Conservation (phyloP, 1,139 yeast genomes). For the Taiozyma sp. region DNA sequence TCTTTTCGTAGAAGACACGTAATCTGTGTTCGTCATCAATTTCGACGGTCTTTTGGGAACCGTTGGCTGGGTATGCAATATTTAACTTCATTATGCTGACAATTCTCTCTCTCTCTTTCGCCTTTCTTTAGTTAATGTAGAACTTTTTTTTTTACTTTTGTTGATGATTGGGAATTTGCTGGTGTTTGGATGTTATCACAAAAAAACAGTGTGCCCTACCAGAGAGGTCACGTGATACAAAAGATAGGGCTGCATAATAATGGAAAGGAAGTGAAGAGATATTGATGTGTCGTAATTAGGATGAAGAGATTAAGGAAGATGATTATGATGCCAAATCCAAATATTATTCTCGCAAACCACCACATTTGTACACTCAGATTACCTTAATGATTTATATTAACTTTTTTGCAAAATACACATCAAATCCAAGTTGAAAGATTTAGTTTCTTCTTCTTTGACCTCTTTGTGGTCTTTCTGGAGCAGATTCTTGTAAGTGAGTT, state of each 20-base stretch:
- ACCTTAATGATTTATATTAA: conserved; percentile 11
- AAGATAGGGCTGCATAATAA: background rate
- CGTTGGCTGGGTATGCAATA: conserved; percentile 99
- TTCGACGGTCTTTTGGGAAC: conserved; percentile 97
- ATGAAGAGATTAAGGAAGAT: background rate
- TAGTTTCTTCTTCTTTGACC: conserved; percentile 38
- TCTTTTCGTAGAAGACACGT: conserved; percentile 98
- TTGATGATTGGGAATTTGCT: background rate
- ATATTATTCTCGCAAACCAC: background rate
- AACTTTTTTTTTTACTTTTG: conserved; percentile 1
- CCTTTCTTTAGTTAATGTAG: background rate
- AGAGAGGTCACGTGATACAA: conserved; percentile 5
- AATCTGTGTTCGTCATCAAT: conserved; percentile 99
- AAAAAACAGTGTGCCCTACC: conserved; percentile 4
- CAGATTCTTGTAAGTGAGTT: conserved; percentile 94
- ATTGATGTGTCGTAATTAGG: background rate
- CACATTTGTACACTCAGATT: background rate
- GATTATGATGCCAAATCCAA: background rate
- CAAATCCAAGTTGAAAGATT: conserved; percentile 12
- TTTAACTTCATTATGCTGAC: conserved; percentile 56
- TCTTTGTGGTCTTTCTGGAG: conserved; percentile 74
- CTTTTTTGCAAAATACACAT: conserved; percentile 20
- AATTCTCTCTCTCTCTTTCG: background rate
- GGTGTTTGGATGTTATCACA: conserved; percentile 1
- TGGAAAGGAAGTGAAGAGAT: background rate